A percentile compares a stretch with the other conserved stretches of the same genome.
These are phyloP conservation scores for Apiotrichum montevideense DNA, from an alignment of 1,284 basidiomycete genomes.

Conservation along the genomic window DNA sequence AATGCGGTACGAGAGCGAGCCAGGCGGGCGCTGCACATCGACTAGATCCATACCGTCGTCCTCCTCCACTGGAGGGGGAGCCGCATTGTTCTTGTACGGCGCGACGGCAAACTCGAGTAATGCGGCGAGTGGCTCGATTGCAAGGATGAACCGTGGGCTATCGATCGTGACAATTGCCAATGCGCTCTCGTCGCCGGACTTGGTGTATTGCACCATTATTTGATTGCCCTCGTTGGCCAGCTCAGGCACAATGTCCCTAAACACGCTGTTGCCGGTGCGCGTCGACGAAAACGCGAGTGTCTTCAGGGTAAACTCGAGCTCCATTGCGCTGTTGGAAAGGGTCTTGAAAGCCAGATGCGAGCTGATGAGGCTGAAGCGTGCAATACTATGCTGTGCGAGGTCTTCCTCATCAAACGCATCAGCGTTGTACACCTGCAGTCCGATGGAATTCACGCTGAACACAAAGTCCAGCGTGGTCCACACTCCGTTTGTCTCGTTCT, in stretches of 20 bases:
- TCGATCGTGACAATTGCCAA: slow-evolving; percentile 84
- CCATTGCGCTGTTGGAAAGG: slow-evolving; percentile 73
- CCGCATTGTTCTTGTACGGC: slow-evolving; percentile 49
- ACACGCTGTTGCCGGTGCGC: slow-evolving; percentile 71
- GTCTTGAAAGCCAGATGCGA: slow-evolving; percentile 76
- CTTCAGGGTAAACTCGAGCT: slow-evolving; percentile 79
- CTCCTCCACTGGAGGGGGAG: slow-evolving; percentile 18
- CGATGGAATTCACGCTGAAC: slow-evolving; percentile 68
- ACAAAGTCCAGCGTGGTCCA: slow-evolving; percentile 72
- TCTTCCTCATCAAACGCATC: slow-evolving; percentile 58
- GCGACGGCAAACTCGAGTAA: slow-evolving; percentile 78
- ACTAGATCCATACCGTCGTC: slow-evolving; percentile 15
- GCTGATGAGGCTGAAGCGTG: slow-evolving; percentile 74
- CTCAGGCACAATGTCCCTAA: slow-evolving; percentile 80
- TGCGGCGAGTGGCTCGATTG: slow-evolving; percentile 86
- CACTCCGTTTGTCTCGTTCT: slow-evolving; percentile 23
- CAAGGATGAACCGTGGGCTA: slow-evolving; percentile 88
- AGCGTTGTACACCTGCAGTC: slow-evolving; percentile 84
- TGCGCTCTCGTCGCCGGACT: slow-evolving; percentile 56
- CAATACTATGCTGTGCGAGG: slow-evolving; percentile 74
- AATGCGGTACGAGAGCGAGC: slow-evolving; percentile 59
- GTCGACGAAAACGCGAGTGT: slow-evolving; percentile 91
- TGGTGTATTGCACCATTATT: slow-evolving; percentile 77
- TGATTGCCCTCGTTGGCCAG: too few relatives aligned
- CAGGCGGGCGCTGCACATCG: slow-evolving; percentile 6